phyloP scores from a whole-genome alignment of 371 early-diverging fungal species.

The Basidiobolus meristosporus region DNA sequence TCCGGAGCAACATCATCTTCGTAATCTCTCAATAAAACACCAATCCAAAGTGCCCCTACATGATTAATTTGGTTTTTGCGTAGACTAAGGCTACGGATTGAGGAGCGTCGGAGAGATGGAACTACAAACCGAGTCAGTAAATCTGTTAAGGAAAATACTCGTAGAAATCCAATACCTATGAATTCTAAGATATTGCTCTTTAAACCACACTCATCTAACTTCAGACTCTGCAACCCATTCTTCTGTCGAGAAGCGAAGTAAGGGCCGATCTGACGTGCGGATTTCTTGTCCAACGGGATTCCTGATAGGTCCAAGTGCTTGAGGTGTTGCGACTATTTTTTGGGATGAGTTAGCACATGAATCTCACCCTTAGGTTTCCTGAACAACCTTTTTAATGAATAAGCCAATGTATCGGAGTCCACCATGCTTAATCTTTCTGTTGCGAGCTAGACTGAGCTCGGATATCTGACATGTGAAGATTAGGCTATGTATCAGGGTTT shows the following conservation, averaged over 20 bases:
- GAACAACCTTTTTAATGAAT: constrained; percentile 36
- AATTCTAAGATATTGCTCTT: constrained; percentile 24
- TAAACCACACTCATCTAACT: constrained; percentile 32
- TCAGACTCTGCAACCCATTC: constrained; percentile 19
- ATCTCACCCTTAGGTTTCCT: too few relatives aligned
- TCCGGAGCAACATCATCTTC: constrained; percentile 13
- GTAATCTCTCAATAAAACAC: constrained; percentile 40
- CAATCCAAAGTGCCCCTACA: constrained; percentile 29
- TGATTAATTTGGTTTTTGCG: constrained; percentile 27
- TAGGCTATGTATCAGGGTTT: constrained; percentile 32
- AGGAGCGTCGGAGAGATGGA: constrained; percentile 22
- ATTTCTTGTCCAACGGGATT: neutral
- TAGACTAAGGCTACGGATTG: constrained; percentile 21
- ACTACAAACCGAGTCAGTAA: constrained; percentile 6
- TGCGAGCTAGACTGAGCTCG: constrained; percentile 26
- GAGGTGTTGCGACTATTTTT: neutral
- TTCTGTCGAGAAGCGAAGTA: too few relatives aligned
- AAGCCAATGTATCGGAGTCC: constrained; percentile 47
- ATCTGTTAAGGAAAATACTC: neutral
- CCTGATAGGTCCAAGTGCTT: neutral
- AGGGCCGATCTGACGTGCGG: too few relatives aligned
- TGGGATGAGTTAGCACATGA: too few relatives aligned
- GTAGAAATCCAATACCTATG: constrained; percentile 11
- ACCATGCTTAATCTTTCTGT: constrained; percentile 21
- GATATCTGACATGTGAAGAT: constrained; percentile 23